Base-by-base conservation (phyloP, 768 basidiomycete genomes). In the Termitomyces sp. region DNA sequence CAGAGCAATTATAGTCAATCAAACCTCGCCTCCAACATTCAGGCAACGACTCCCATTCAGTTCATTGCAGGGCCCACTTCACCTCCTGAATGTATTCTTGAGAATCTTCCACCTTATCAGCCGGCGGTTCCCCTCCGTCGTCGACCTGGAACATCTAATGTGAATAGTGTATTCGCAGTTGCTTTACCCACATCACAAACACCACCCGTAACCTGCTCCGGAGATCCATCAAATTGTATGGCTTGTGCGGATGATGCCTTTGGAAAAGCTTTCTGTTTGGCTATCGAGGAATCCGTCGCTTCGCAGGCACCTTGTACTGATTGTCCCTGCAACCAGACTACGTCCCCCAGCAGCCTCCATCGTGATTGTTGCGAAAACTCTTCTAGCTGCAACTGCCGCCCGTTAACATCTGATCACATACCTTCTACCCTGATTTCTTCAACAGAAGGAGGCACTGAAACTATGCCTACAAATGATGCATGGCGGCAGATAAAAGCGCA, bases 241-340 rank as follows among this genome's bases (percentile, higher is more conserved):
- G 94, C 92, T 4, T 96, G 94, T 70, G 88, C 87, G 4, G 88
- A 91, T 67, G 94, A 95, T 71, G 81, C 82, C 22, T 95, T 95
- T 65, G 93, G 93, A 11, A 88, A 90, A 69, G 93, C 92, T 6
- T 96, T 96, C 72, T 96, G 94, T 71, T 80, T 80, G 42, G 91
- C 90, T 22, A 84, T 95, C 46, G 82, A 81, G 63, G 79, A 86
- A 62, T 82, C 87, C 33, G 74, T 89, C 16, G 79, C 85, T 56
- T 74, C 77, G n/a, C 71, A 77, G 12, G 65, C 76, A 3, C 79
- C 80, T 22, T 91, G 89, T 68, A 72, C 75, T 46, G 77, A 82
- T 65, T 91, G 86, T 65, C 86, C 89, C 2, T 72, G 76, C 62
- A 71, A 46, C 33, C 51, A 64, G 36, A 58, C 24, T 33, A 32